Base-by-base conservation (phyloP, 805 yeast genomes). In the Myxozyma mucilagina region DNA sequence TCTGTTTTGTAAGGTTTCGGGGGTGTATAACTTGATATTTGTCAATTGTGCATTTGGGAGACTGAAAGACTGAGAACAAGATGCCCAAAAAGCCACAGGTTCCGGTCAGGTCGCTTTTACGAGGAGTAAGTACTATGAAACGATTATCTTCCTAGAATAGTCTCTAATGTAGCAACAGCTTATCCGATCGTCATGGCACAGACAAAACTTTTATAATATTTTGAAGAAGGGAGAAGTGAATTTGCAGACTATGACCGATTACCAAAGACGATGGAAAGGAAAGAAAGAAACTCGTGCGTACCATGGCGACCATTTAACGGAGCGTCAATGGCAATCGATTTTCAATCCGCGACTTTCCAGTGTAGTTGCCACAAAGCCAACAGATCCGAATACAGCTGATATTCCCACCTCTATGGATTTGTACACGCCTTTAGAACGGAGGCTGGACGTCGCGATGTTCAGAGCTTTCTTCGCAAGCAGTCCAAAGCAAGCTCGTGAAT, bases 221-320 rank as follows among this genome's bases (percentile, higher is more conserved):
- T 85, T 87, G 80, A 87, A 91, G 72, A 38, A 76, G 79, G 80
- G 84, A 50, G 80, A 79, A 62, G 76, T 81, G 39, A 77, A 74
- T 57, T 82, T 82, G 71, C 78, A 79, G 64, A 80, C 84, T 3
- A 82, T 83, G 75, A 84, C 96, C n/a, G 78, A 90, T 61, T 94
- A 81, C 76, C 96, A 90, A 75, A 96, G 93, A 75, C 90, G 91
- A 76, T 94, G 96, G 93, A 76, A 81, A 6, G 87, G 97, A 54
- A 93, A 94, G 74, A 87, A 85, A 72, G 97, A 92, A 72, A 87
- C 97, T 7, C 84, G 99, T 76, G 87, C 93, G 1, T 93, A 93
- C 74, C 99, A 93, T 73, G 99, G 99, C 69, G 98, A 94, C 71
- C 90, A 87, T 73, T 74, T 93, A 58, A 88, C 93, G 0, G 99